Conservation (phyloP, 352 stramenopile genomes). For the Phytophthora parvispora region DNA sequence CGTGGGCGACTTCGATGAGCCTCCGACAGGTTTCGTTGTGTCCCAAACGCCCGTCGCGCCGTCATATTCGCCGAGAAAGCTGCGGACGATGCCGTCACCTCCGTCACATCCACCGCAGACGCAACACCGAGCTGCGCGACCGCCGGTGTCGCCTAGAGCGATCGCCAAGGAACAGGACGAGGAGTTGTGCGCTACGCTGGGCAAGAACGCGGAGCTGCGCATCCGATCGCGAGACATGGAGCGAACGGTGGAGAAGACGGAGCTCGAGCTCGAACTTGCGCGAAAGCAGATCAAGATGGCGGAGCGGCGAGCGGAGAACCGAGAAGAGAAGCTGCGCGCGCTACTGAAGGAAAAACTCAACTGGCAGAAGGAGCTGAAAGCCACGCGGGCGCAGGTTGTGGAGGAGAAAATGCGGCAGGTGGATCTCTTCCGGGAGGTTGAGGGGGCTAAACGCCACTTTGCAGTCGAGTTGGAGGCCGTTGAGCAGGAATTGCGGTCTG, state of each 20-base stretch:
- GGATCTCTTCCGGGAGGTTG: conserved; percentile 65
- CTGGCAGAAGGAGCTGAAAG: conserved; percentile 74
- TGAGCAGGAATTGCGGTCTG: conserved; percentile 35
- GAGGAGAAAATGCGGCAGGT: conserved; percentile 84
- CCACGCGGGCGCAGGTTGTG: conserved; percentile 62
- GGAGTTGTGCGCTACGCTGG: conserved; percentile 64
- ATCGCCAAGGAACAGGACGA: conserved; percentile 51
- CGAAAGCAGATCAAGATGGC: conserved; percentile 72
- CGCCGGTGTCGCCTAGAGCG: conserved; percentile 20
- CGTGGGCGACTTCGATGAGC: conserved; percentile 24
- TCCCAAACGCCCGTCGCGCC: conserved; percentile 24
- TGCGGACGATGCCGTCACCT: conserved; percentile 23
- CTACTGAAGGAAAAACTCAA: conserved; percentile 80
- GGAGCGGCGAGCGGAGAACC: conserved; percentile 61
- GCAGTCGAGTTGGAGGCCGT: conserved; percentile 46
- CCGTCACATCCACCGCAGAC: conserved; percentile 11
- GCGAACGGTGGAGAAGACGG: conserved; percentile 52
- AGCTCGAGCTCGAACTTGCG: conserved; percentile 56
- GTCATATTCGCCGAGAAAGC: conserved; percentile 26
- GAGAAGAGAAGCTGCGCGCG: conserved; percentile 69
- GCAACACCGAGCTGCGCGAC: conserved; percentile 14
- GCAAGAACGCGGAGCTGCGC: conserved; percentile 73
- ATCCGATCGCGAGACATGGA: conserved; percentile 69
- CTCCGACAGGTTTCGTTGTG: conserved; percentile 14
- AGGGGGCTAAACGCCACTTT: conserved; percentile 59